Evolutionary conservation across 495 filamentous ascomycete species (phyloP).

Genomic region (Talaromyces ruber): DNA sequence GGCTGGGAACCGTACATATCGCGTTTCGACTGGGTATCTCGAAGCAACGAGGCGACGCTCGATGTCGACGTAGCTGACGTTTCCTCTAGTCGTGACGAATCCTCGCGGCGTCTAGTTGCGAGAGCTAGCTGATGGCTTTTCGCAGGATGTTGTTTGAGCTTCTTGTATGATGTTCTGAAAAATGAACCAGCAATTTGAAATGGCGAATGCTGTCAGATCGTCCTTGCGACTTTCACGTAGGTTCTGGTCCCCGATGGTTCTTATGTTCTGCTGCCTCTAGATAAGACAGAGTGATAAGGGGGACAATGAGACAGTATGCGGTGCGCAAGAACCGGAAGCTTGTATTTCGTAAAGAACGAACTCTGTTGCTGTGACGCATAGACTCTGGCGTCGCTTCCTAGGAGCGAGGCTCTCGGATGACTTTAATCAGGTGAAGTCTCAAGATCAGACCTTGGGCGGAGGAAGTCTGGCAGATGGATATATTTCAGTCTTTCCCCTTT

Average conservation of each 20-base stretch:
- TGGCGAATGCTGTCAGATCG: not conserved
- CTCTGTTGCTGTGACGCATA: not conserved
- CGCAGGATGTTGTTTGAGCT: not conserved
- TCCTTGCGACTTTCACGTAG: not conserved
- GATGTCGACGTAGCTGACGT: not conserved
- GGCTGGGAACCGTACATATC: slow-evolving; percentile 13
- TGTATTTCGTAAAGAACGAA: not conserved
- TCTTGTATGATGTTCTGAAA: not conserved
- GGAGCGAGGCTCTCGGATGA: not conserved
- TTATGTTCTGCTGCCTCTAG: not conserved
- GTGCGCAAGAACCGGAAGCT: not conserved
- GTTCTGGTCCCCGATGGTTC: not conserved
- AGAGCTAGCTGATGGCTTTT: not conserved
- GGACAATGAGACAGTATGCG: not conserved
- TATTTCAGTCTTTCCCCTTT: not conserved
- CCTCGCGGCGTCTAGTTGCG: not conserved
- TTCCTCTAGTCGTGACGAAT: not conserved
- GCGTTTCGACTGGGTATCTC: not conserved
- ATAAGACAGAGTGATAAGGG: not conserved
- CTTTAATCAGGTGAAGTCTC: not conserved
- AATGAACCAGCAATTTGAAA: not conserved
- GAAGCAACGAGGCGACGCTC: not conserved
- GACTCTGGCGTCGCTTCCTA: not conserved
- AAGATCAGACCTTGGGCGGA: not conserved
- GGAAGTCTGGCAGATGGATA: not conserved